These are phyloP conservation scores for Triticum timopheevii DNA, from an alignment of 176 grass and related monocot species.

Conservation along the genomic window DNA sequence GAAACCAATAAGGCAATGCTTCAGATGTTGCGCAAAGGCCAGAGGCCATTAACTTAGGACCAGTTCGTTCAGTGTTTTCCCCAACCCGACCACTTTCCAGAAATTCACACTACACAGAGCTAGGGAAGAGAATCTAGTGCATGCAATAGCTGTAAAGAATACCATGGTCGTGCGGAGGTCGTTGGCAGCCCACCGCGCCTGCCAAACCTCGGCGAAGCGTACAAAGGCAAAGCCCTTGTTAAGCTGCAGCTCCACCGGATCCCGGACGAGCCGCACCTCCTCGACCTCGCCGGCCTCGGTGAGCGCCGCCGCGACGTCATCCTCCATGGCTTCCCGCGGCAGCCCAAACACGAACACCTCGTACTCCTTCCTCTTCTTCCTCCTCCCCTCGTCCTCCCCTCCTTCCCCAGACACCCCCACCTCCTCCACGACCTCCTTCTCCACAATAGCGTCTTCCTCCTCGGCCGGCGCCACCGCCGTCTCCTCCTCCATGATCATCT, in stretches of 20 bases:
- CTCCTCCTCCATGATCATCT: constrained; percentile 5
- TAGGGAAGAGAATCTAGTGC: constrained; percentile 1
- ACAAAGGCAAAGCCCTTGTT: constrained; percentile 45
- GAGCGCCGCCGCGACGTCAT: constrained; percentile 41
- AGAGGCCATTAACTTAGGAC: neutral
- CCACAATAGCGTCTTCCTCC: neutral
- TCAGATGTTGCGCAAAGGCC: neutral
- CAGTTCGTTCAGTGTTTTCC: constrained; percentile 4
- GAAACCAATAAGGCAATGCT: neutral
- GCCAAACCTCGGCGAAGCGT: constrained; percentile 7
- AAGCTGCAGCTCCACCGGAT: constrained; percentile 21
- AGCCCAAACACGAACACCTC: constrained; percentile 51
- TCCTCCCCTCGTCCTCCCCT: neutral
- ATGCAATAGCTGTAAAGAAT: constrained; percentile 1
- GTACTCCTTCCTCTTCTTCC: constrained; percentile 33
- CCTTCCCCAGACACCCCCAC: neutral
- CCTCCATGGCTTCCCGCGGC: constrained; percentile 36
- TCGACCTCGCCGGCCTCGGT: constrained; percentile 41
- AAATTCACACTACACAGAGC: neutral
- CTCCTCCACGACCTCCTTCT: neutral
- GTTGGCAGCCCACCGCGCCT: constrained; percentile 13
- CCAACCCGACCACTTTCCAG: neutral
- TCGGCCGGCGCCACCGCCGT: neutral
- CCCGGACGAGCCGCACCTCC: constrained; percentile 35
- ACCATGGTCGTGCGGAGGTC: constrained; percentile 37